These are phyloP conservation scores for Dryas octopetala DNA, from an alignment of 306 rosid species.

Conservation along the genomic window DNA sequence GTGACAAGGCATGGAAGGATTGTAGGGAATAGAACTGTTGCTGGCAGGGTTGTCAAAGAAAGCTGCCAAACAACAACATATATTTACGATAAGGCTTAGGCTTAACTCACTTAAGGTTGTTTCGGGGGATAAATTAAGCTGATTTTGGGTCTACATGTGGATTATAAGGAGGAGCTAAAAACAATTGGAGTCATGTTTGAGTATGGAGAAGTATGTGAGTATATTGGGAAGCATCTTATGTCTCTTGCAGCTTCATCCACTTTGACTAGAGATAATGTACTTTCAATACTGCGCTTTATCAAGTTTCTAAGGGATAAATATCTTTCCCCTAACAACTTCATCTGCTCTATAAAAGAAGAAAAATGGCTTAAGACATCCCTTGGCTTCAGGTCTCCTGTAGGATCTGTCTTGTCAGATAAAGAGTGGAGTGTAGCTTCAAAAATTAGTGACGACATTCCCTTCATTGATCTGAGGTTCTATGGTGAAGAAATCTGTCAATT, in stretches of 20 bases:
- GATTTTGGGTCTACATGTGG: no score
- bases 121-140: no score
- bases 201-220: conserved; percentile 52
- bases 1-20: no score
- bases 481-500: no score
- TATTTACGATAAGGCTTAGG: no score
- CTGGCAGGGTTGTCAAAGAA: no score
- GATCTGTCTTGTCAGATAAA: conserved; percentile 45
- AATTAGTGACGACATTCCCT: no score
- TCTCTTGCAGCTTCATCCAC: conserved; percentile 39
- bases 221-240: conserved; percentile 63
- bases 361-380: conserved; percentile 55
- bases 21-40: no score
- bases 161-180: conserved; percentile 55
- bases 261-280: conserved; percentile 37
- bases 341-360: conserved; percentile 34
- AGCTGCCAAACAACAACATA: no score
- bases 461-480: no score
- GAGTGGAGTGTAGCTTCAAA: conserved; percentile 20
- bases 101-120: no score
- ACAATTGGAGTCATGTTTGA: conserved; percentile 64
- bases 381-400: conserved; percentile 55
- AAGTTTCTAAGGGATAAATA: conserved; percentile 33
- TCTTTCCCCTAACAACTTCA: conserved; percentile 32
- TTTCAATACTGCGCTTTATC: conserved; percentile 51